These are phyloP conservation scores for Colletotrichum sp. DNA, from an alignment of 2,329 filamentous ascomycete species.

Conservation along the genomic window DNA sequence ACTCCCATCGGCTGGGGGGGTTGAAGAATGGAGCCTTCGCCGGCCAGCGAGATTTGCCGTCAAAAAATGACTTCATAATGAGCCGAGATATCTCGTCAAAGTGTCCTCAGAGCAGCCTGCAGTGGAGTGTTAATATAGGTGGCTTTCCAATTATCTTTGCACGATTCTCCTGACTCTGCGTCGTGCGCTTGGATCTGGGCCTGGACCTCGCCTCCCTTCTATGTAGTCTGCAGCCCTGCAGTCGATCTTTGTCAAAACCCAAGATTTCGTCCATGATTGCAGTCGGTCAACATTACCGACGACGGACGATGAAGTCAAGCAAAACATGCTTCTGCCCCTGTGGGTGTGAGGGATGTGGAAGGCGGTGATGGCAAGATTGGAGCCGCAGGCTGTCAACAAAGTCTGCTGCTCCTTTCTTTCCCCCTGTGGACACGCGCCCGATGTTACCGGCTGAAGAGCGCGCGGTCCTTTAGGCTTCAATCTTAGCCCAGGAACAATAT, in stretches of 20 bases:
- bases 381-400: not conserved
- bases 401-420: not conserved
- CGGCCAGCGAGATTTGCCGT: not conserved
- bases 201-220: not conserved
- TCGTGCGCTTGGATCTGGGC: not conserved
- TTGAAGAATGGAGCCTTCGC: not conserved
- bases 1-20: not conserved
- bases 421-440: not conserved
- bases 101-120: not conserved
- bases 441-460: not conserved
- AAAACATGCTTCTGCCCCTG: not conserved
- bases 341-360: not conserved
- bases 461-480: not conserved
- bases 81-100: slow-evolving; percentile 15
- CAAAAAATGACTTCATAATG: slow-evolving; percentile 20
- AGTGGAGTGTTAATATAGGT: not conserved
- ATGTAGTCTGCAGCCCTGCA: not conserved
- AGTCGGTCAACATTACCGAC: not conserved
- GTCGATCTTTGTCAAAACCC: not conserved
- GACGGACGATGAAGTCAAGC: not conserved
- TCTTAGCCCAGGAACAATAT: not conserved
- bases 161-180: not conserved
- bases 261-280: not conserved
- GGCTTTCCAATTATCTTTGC: slow-evolving; percentile 2
- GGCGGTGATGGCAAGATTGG: not conserved